Evolutionary conservation across 306 rosid species (phyloP).

Genomic region (Vigna trinervia): DNA sequence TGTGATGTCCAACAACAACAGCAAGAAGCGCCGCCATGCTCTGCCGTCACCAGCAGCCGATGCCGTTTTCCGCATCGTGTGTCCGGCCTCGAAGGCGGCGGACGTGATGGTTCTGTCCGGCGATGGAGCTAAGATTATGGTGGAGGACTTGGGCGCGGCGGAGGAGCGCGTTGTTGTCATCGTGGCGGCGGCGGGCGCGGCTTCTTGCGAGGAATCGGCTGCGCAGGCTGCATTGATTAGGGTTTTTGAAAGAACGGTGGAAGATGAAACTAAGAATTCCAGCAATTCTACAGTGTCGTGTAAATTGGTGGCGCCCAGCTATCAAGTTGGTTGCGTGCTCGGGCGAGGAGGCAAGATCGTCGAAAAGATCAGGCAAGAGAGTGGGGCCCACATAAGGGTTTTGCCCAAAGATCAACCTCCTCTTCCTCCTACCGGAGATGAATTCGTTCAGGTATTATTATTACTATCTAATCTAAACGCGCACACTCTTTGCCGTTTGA

Average conservation of each 20-base stretch:
- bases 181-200: background rate
- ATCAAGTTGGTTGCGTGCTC: conserved; percentile 70
- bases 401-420: conserved; percentile 68
- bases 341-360: conserved; percentile 75
- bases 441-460: conserved; percentile 66
- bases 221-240: conserved; percentile 67
- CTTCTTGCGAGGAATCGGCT: conserved; percentile 46
- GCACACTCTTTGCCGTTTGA: background rate
- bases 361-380: conserved; percentile 77
- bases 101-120: background rate
- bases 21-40: conserved; percentile 56
- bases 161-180: conserved; percentile 61
- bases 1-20: conserved; percentile 49
- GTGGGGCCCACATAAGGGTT: conserved; percentile 76
- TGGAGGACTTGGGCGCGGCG: conserved; percentile 50
- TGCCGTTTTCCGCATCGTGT: conserved; percentile 61
- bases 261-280: conserved; percentile 33
- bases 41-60: conserved; percentile 45
- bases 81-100: conserved; percentile 54
- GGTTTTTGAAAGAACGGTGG: conserved; percentile 61
- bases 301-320: conserved; percentile 66
- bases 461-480: background rate
- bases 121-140: conserved; percentile 55
- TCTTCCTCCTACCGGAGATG: conserved; percentile 62
- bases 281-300: conserved; percentile 51